Base-by-base conservation (phyloP, 1,139 yeast species). In the Taphrina betulina region DNA sequence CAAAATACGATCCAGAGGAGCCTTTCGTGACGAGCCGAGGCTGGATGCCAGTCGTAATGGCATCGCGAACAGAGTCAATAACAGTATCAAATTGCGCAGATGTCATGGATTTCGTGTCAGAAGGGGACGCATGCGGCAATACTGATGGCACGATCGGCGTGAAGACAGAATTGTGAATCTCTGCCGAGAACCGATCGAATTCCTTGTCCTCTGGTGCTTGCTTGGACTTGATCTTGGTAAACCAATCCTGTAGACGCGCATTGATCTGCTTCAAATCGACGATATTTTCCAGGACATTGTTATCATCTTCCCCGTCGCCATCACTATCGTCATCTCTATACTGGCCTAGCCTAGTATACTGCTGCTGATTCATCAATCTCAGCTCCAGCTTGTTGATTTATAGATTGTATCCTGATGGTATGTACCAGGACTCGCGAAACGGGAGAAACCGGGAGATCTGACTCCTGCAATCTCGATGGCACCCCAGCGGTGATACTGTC, bases 1-100 rank as follows among this genome's bases (percentile, higher is more conserved):
- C 72, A 65, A 83, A 84, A 64, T 84, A 84, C 57, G 85, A 80
- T 1, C 92, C 90, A 0, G 87, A 81, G 2, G 87, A 81, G 0
- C 92, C 92, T 22, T 79, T 76, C 7, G 80, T 66, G 3, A 83
- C 83, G 57, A 85, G 69, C 51, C 70, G 66, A 0, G 90, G 87
- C 20, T 69, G 69, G 8, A 71, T 64, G 2, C 71, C 72, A 5
- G 53, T 58, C 31, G 71, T 72, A n/a, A 79, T 75, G 5, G 80
- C 78, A n/a, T 64, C 66, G 0, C 71, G 69, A 0, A 76, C 73
- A 23, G 71, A 69, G 3, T 67, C 66, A 3, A 79, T 76, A 40
- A 76, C 67, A 1, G 59, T 59, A 20, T 71, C 69, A 61, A 75
- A 80, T 10, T 69, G 67, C 2, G 74, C 76, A 12, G 64, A 66